These are phyloP conservation scores for Mortierella sp. DNA, from an alignment of 371 early-diverging fungal species.

Conservation along the genomic window DNA sequence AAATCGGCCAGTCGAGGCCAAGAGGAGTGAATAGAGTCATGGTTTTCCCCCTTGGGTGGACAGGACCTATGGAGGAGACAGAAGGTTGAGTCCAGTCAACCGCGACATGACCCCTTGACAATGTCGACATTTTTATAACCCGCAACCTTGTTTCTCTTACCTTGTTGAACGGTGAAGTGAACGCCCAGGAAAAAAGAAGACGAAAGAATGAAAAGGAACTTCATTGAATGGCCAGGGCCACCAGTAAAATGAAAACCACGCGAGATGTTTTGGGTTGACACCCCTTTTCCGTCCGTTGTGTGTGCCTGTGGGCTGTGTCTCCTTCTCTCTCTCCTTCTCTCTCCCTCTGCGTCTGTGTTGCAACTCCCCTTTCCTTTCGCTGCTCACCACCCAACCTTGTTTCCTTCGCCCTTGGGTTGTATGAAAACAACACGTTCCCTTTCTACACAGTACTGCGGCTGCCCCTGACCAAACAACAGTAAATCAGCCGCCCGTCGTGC, in stretches of 20 bases:
- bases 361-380: background rate
- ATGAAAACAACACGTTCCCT: background rate
- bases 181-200: background rate
- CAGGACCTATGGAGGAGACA: background rate
- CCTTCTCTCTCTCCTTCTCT: background rate
- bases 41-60: background rate
- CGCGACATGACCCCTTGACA: background rate
- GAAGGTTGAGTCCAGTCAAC: background rate
- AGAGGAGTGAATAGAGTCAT: background rate
- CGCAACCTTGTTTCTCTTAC: background rate
- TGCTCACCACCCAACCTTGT: background rate
- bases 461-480: background rate
- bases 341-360: background rate
- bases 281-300: background rate
- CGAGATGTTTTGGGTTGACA: background rate
- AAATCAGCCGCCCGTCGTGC: background rate
- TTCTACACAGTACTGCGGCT: background rate
- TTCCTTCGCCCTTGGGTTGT: background rate
- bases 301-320: background rate
- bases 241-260: constrained; percentile 6
- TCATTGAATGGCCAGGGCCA: background rate
- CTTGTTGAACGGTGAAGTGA: background rate
- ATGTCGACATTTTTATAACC: constrained; percentile 1
- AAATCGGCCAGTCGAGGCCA: background rate
- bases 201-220: background rate